Percentiles rank a stretch among this genome's conserved stretches.
phyloP scores from a whole-genome alignment of 2,329 filamentous ascomycete species.

The Epichloe hybrida region DNA sequence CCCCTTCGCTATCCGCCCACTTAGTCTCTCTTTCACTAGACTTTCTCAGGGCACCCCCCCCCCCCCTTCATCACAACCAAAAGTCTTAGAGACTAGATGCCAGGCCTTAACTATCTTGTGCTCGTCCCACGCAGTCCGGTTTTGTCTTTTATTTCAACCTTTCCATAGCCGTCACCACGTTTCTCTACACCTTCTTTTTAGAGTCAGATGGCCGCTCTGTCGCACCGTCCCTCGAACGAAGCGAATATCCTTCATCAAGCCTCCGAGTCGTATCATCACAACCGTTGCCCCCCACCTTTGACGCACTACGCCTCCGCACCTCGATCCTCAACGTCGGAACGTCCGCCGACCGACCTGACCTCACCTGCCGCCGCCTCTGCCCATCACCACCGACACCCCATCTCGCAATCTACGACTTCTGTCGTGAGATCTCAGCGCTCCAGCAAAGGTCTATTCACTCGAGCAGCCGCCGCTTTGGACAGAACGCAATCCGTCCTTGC shows the following conservation, averaged over 20 bases:
- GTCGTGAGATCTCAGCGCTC: slow-evolving; percentile 27
- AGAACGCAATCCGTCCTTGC: slow-evolving; percentile 48
- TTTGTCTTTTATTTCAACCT: slow-evolving; percentile 20
- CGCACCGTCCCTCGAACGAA: slow-evolving; percentile 20
- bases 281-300: not conserved
- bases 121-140: slow-evolving; percentile 10
- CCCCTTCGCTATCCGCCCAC: slow-evolving; percentile 1
- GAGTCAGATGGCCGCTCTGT: slow-evolving; percentile 34
- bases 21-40: not conserved
- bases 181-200: slow-evolving; percentile 12
- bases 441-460: slow-evolving; percentile 31
- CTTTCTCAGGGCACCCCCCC: not conserved
- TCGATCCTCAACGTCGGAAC: slow-evolving; percentile 17
- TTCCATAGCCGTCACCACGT: slow-evolving; percentile 17
- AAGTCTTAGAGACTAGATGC: slow-evolving; percentile 1
- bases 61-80: not conserved
- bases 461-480: slow-evolving; percentile 51
- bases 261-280: slow-evolving; percentile 2
- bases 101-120: slow-evolving; percentile 8
- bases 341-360: slow-evolving; percentile 10
- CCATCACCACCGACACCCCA: slow-evolving; percentile 15
- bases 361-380: not conserved
- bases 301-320: slow-evolving; percentile 11
- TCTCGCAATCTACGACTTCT: slow-evolving; percentile 19
- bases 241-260: slow-evolving; percentile 8